A percentile compares a stretch with the other conserved stretches of the same genome.
Evolutionary conservation across 768 basidiomycete genomes (phyloP).

Genomic region (button mushroom (Agaricus bisporus)): DNA sequence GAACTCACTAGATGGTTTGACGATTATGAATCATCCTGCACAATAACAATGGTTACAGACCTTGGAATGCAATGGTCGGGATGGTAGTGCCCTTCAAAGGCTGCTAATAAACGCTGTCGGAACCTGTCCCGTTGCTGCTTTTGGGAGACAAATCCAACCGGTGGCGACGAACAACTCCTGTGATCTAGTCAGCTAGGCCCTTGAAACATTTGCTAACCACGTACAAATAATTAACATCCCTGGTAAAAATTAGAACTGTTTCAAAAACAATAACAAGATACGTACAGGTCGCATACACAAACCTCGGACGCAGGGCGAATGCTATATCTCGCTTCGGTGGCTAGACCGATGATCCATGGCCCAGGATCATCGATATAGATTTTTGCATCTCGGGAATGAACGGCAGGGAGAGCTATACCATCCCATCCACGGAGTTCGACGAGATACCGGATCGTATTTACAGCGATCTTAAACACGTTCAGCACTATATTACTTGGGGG

Average conservation of each 20-base stretch:
- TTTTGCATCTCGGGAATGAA: constrained; percentile 85
- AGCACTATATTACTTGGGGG: not conserved
- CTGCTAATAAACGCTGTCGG: constrained; percentile 62
- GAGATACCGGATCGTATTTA: constrained; percentile 86
- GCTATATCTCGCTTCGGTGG: constrained; percentile 79
- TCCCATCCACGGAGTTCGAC: constrained; percentile 93
- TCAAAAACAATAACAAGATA: constrained; percentile 11
- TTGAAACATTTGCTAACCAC: constrained; percentile 15
- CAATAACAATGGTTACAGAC: constrained; percentile 23
- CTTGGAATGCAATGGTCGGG: constrained; percentile 83
- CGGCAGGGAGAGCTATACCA: constrained; percentile 76
- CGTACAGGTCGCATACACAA: constrained; percentile 82
- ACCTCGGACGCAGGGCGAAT: constrained; percentile 74
- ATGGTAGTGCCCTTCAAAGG: constrained; percentile 83
- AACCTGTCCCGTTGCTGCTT: constrained; percentile 82
- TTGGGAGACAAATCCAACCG: constrained; percentile 63
- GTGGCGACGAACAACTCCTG: constrained; percentile 76
- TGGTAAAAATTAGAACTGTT: constrained; percentile 18
- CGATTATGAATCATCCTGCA: constrained; percentile 6
- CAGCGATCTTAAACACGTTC: constrained; percentile 56
- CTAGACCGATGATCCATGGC: constrained; percentile 91
- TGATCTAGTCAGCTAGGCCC: constrained; percentile 11
- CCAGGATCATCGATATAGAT: constrained; percentile 96
- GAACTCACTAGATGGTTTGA: constrained; percentile 62
- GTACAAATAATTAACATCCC: constrained; percentile 78